Evolutionary conservation across 2,329 filamentous ascomycete genomes (phyloP), one percentile per base, ranked within the genome.

Genomic region (Botrytis hyacinthi): DNA sequence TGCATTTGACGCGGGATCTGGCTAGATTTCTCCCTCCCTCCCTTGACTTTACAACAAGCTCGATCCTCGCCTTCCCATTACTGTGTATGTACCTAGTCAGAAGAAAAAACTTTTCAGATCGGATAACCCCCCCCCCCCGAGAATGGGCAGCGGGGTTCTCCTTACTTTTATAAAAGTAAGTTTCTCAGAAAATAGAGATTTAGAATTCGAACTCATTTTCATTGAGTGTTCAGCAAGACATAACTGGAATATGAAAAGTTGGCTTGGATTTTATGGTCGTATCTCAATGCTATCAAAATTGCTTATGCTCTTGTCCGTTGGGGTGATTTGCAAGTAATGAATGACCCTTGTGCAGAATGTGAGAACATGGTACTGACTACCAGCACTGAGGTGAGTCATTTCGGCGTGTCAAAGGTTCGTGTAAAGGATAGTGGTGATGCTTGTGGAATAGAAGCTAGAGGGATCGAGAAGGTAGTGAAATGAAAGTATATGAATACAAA

Each of bases 21-120:
- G 0, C 51, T 6, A 29, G n/a, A n/a, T n/a, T n/a, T n/a, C n/a
- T 14, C 2, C 5, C 6, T 9, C n/a, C 18, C n/a, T 4, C 8
- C 0, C 1, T 59, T 8, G 29, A 14, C 3, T 32, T 57, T 32
- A 57, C 3, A 32, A 14, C 9, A 22, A 20, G n/a, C 29, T 12
- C 18, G 7, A 35, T 35, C 3, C 29, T 59, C 7, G 18, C 8
- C 7, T 35, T 35, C 6, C 57, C 12, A 20, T 29, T 22, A 59
- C n/a, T 18, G n/a, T 16, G 37, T 37, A 5, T 37, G 37, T 37
- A 37, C 37, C 16, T 54, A 5, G 2, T 29, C 7, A 29, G 26
- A n/a, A 14, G 2, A 12, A 8, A n/a, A 51, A 3, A 1, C 26
- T 54, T 7, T 16, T 7, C 48, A 14, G 2, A 29, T 8, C 7